Base-by-base conservation (phyloP, 106 monocot genomes). In the Apostasia ramifera region DNA sequence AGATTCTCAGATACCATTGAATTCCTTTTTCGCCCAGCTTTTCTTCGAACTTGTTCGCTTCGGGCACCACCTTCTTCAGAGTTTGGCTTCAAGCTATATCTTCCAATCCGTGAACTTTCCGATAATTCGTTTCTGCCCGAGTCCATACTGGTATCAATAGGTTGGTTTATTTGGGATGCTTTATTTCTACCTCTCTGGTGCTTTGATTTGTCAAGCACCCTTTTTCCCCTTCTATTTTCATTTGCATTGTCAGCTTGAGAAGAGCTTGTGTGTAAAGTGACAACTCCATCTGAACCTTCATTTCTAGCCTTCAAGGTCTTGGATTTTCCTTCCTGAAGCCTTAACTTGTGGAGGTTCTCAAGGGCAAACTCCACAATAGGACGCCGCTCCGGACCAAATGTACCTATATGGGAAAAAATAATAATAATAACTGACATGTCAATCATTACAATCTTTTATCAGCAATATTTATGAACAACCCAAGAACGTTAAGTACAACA, bases 331-430 rank as follows among this genome's bases (percentile, higher is more conserved):
- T 92, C 85, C 63, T 81, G 81, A 41, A 79, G 58, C 61, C 73
- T 83, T 14, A 99, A 67, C 71, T 93, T 93, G 44, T 83, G 82
- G 55, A 93, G 44, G 65, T 99, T 80, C 57, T 99, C 93, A 69
- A 98, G 67, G 53, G 90, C 87, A 75, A 99, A 99, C 66, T 98
- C 87, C 51, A 98, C 90, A 70, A 98, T 92, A 15, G 97, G 98
- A 8, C 98, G 87, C 66, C 81, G 85, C 61, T 93, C 90, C 15
- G 79, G 58, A 52, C 90, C 85, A 88, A 98, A 98, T 6, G 87
- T 99, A 51, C 84, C 92, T 92, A 68, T 8, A 67, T 59, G 4
- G 40, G 56, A 9, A 61, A 53, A 47, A 47, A 44, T 1, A 5
- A 2, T 40, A n/a, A 41, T 61, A 61, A 8, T 6, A 61, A 52